These are phyloP conservation scores for Plasmodium relictum DNA, from an alignment of 169 alveolate genomes.

Conservation along the genomic window DNA sequence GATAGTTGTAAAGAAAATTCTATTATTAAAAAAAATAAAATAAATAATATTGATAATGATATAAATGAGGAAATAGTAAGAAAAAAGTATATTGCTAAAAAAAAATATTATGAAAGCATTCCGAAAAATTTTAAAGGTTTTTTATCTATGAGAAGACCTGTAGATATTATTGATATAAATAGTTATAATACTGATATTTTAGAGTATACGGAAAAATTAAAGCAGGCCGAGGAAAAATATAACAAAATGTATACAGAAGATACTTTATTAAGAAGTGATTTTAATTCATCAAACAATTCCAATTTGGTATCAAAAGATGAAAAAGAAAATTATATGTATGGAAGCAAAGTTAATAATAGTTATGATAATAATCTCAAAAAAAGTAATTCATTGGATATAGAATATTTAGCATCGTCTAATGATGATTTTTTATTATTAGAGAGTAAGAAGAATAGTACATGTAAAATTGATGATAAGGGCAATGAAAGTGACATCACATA, in stretches of 20 bases:
- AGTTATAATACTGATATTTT: slow-evolving; percentile 37
- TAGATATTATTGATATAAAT: slow-evolving; percentile 70
- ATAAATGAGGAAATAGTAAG: slow-evolving; percentile 53
- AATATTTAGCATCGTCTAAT: not conserved
- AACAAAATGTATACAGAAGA: not conserved
- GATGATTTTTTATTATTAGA: not conserved
- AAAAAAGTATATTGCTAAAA: slow-evolving; percentile 60
- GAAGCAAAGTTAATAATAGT: not conserved
- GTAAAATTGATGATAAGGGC: not conserved
- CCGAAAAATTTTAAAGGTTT: slow-evolving; percentile 67
- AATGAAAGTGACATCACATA: not conserved
- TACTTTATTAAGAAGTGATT: not conserved
- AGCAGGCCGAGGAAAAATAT: not conserved
- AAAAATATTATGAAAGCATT: slow-evolving; percentile 69
- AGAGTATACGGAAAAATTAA: slow-evolving; percentile 27
- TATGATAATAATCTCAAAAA: not conserved
- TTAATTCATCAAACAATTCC: not conserved
- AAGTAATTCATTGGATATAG: not conserved
- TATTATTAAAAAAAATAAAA: not conserved
- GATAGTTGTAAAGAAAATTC: not conserved
- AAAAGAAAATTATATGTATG: not conserved
- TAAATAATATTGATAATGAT: slow-evolving; percentile 16
- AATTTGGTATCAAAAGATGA: not conserved
- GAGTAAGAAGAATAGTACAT: not conserved
- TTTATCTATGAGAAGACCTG: slow-evolving; percentile 69